A percentile compares a stretch with the other conserved stretches of the same genome.
phyloP scores from a whole-genome alignment of 75 land plant species.

The Gnetum montanum region DNA sequence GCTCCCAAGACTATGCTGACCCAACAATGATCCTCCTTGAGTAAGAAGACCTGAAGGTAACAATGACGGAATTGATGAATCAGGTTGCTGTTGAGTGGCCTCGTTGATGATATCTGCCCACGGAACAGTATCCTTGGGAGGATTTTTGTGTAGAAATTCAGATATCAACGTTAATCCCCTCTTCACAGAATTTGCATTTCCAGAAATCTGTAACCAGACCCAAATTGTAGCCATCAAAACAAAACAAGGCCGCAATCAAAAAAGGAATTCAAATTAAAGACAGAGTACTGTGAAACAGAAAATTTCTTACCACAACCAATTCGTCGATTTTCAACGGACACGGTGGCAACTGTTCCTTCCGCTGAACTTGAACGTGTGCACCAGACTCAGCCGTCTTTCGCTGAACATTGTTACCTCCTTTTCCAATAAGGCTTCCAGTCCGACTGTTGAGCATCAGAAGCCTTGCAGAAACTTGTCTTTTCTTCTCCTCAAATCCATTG shows the following conservation, averaged over 20 bases:
- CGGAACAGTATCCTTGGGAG: conserved; percentile 67
- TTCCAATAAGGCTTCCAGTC: conserved; percentile 79
- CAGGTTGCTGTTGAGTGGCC: conserved; percentile 16
- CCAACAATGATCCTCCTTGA: conserved; percentile 19
- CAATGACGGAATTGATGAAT: conserved; percentile 46
- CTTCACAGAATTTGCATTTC: conserved; percentile 52
- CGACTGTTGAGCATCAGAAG: conserved; percentile 64
- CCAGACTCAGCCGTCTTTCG: conserved; percentile 58
- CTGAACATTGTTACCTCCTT: conserved; percentile 68
- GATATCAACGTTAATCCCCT: conserved; percentile 67
- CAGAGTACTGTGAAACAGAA: no score
- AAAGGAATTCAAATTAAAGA: no score
- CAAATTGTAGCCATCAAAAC: no score
- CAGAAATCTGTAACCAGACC: conserved; percentile 75
- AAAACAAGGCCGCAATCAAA: no score
- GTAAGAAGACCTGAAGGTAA: conserved; percentile 26
- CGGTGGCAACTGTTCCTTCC: conserved; percentile 56
- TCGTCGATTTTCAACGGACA: conserved; percentile 89
- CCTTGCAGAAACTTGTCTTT: conserved; percentile 24
- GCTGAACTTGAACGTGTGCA: conserved; percentile 60
- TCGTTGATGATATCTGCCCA: conserved; percentile 39
- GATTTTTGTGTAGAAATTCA: conserved; percentile 65
- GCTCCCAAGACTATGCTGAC: conserved; percentile 19
- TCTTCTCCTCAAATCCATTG: conserved; percentile 17
- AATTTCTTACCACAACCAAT: conserved; percentile 79